phyloP scores from a whole-genome alignment of 306 rosid genomes.

The Cucumis hystrix region DNA sequence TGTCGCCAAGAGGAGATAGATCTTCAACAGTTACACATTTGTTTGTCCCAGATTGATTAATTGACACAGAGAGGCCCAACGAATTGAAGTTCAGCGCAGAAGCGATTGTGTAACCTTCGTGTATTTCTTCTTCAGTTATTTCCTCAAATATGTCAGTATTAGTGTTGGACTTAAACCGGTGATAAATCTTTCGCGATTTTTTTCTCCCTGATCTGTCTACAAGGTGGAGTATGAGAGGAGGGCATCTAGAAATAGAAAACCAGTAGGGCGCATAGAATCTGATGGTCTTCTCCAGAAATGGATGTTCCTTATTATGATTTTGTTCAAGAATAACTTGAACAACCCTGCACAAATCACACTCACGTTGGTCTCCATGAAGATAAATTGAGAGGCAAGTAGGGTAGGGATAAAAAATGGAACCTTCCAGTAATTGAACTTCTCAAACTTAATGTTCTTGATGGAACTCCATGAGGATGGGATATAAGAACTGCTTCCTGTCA shows the following conservation, averaged over 20 bases:
- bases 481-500: slow-evolving; percentile 80
- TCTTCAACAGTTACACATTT: slow-evolving; percentile 68
- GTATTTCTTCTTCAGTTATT: slow-evolving; percentile 77
- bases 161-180: slow-evolving; percentile 35
- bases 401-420: slow-evolving; percentile 25
- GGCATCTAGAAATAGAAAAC: slow-evolving; percentile 71
- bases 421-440: slow-evolving; percentile 97
- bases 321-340: slow-evolving; percentile 84
- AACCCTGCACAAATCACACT: slow-evolving; percentile 50
- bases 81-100: slow-evolving; percentile 69
- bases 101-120: slow-evolving; percentile 67
- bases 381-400: slow-evolving; percentile 1
- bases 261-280: slow-evolving; percentile 88
- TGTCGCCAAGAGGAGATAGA: slow-evolving; percentile 77
- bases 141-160: slow-evolving; percentile 51
- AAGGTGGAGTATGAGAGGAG: slow-evolving; percentile 68
- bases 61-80: slow-evolving; percentile 69
- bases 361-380: slow-evolving; percentile 14
- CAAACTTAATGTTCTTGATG: slow-evolving; percentile 64
- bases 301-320: slow-evolving; percentile 38
- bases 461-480: slow-evolving; percentile 62
- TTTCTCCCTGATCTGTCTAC: slow-evolving; percentile 49
- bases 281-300: slow-evolving; percentile 54
- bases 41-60: slow-evolving; percentile 45
- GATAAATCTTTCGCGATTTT: slow-evolving; percentile 25